A percentile compares a stretch with the other conserved stretches of the same genome.
These are phyloP conservation scores for Galerina marginata DNA, from an alignment of 768 basidiomycete genomes.

Conservation along the genomic window DNA sequence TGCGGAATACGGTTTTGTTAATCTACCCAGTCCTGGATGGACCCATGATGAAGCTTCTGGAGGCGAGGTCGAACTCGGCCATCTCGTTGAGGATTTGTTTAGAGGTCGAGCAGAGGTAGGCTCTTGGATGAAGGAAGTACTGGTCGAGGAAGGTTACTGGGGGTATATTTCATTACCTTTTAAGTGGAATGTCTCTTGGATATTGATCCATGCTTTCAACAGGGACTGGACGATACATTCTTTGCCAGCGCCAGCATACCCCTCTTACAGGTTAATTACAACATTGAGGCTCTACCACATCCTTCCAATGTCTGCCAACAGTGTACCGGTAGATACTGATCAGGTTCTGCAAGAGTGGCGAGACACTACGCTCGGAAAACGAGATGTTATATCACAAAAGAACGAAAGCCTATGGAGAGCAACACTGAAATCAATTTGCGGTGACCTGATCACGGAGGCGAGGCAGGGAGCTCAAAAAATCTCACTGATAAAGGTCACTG, in stretches of 20 bases:
- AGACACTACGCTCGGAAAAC: constrained; percentile 54
- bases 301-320: constrained; percentile 33
- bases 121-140: constrained; percentile 51
- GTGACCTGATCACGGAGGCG: constrained; percentile 23
- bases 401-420: constrained; percentile 57
- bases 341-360: constrained; percentile 52
- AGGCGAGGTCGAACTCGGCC: constrained; percentile 70
- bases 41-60: constrained; percentile 32
- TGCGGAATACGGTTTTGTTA: constrained; percentile 90
- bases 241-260: constrained; percentile 63
- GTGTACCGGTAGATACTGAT: constrained; percentile 29
- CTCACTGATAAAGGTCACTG: not conserved
- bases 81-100: constrained; percentile 57
- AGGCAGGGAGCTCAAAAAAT: constrained; percentile 15
- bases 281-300: constrained; percentile 71
- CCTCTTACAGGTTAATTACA: constrained; percentile 80
- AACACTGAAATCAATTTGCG: constrained; percentile 45
- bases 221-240: constrained; percentile 85
- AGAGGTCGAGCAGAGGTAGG: constrained; percentile 44
- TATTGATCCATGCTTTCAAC: constrained; percentile 6
- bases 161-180: constrained; percentile 51
- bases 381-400: constrained; percentile 47
- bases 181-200: not conserved
- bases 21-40: constrained; percentile 34
- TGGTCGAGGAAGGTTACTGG: constrained; percentile 80